A percentile compares a stretch with the other conserved stretches of the same genome.
phyloP scores from a whole-genome alignment of 495 filamentous ascomycete genomes.

The Annulohypoxylon nitens region DNA sequence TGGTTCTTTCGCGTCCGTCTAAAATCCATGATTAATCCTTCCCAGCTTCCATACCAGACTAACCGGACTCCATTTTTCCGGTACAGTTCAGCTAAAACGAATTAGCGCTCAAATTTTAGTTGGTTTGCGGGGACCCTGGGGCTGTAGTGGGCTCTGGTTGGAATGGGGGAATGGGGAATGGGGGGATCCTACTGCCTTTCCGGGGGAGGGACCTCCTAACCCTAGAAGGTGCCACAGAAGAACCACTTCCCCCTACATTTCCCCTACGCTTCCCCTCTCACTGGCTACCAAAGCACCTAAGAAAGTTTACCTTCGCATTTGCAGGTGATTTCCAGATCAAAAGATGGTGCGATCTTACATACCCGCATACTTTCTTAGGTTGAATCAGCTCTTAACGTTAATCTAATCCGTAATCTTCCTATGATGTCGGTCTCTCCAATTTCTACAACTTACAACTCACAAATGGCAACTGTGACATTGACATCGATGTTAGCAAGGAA shows the following conservation, averaged over 20 bases:
- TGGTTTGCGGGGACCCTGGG: conserved; percentile 29
- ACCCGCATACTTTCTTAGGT: conserved; percentile 31
- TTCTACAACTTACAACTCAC: background rate
- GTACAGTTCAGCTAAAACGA: conserved; percentile 13
- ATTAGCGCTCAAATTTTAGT: conserved; percentile 7
- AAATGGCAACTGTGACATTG: background rate
- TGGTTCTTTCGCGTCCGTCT: conserved; percentile 19
- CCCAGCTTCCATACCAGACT: background rate
- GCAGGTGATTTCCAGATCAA: conserved; percentile 12
- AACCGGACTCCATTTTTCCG: conserved; percentile 21
- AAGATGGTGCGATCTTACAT: conserved; percentile 39
- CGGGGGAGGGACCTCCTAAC: conserved; percentile 18
- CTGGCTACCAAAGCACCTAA: background rate
- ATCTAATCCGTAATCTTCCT: conserved; percentile 4
- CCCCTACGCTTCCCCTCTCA: background rate
- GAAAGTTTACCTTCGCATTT: conserved; percentile 22
- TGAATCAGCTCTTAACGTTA: background rate
- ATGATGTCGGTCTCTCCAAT: conserved; percentile 9
- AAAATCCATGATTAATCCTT: no score
- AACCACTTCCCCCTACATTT: conserved; percentile 7
- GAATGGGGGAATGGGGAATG: conserved; percentile 13
- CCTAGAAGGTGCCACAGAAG: background rate
- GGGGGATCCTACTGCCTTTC: background rate
- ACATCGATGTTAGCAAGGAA: background rate
- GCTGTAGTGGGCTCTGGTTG: background rate